These are phyloP conservation scores for Leccinum fuscescens DNA, from an alignment of 1,284 basidiomycete species.

Conservation along the genomic window DNA sequence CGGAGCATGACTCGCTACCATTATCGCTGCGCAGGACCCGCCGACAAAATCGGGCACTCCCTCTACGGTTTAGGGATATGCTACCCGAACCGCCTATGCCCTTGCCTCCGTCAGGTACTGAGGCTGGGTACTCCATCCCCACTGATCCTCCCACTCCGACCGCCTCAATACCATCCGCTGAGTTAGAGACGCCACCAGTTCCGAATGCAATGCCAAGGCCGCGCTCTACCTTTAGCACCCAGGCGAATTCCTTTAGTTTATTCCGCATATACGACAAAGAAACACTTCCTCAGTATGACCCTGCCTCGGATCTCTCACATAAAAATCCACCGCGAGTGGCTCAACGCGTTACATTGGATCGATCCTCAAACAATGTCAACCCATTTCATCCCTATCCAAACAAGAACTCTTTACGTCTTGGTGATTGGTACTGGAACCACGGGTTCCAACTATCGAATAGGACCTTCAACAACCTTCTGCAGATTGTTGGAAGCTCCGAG, in stretches of 20 bases:
- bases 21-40: not conserved
- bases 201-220: not conserved
- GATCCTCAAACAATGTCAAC: not conserved
- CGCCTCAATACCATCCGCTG: not conserved
- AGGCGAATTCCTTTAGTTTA: not conserved
- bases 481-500: not conserved
- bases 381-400: not conserved
- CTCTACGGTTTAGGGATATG: not conserved
- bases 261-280: not conserved
- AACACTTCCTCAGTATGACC: not conserved
- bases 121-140: no score
- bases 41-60: not conserved
- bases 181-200: not conserved
- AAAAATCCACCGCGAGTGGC: not conserved
- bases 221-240: not conserved
- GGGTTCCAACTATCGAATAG: not conserved
- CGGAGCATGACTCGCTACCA: not conserved
- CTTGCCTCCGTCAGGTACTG: not conserved
- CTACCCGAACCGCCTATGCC: not conserved
- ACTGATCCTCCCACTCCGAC: not conserved
- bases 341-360: no score
- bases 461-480: not conserved
- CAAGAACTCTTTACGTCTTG: not conserved
- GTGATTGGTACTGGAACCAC: not conserved
- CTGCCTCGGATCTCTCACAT: not conserved